A percentile compares a stretch with the other conserved stretches of the same genome.
These are phyloP conservation scores for Candida labiduridarum DNA, from an alignment of 1,139 yeast species.

Conservation along the genomic window DNA sequence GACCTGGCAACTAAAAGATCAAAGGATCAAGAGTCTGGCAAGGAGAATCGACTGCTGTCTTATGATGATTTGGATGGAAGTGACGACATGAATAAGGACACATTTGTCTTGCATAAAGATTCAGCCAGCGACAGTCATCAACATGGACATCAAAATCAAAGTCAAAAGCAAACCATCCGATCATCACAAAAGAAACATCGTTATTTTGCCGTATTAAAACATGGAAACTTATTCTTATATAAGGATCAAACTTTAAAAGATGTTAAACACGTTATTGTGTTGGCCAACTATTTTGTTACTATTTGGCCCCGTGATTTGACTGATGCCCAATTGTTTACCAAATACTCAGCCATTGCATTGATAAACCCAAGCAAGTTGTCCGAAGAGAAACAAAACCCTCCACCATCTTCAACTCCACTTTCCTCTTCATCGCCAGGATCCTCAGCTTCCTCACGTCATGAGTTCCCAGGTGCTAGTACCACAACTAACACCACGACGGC, in stretches of 20 bases:
- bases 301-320: conserved; percentile 82
- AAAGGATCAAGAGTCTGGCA: conserved; percentile 11
- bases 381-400: background rate
- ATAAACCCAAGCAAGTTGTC: conserved; percentile 30
- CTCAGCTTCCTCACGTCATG: conserved; percentile 1
- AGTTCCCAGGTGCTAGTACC: background rate
- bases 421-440: background rate
- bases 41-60: background rate
- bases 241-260: conserved; percentile 66
- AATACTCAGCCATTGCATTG: conserved; percentile 76
- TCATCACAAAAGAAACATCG: conserved; percentile 53
- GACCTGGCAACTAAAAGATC: conserved; percentile 27
- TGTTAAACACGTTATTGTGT: conserved; percentile 77
- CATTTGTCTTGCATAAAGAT: conserved; percentile 3
- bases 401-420: background rate
- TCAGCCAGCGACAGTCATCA: conserved; percentile 4
- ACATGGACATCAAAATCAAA: conserved; percentile 1
- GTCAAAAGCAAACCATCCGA: conserved; percentile 11
- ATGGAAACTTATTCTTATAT: conserved; percentile 84
- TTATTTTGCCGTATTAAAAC: conserved; percentile 70
- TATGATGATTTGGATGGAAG: background rate
- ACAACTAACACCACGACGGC: background rate
- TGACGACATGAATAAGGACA: conserved; percentile 6
- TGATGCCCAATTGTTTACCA: conserved; percentile 80
- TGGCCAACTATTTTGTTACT: conserved; percentile 68